Evolutionary conservation across 805 yeast species (phyloP).

Genomic region (Candida corydali): DNA sequence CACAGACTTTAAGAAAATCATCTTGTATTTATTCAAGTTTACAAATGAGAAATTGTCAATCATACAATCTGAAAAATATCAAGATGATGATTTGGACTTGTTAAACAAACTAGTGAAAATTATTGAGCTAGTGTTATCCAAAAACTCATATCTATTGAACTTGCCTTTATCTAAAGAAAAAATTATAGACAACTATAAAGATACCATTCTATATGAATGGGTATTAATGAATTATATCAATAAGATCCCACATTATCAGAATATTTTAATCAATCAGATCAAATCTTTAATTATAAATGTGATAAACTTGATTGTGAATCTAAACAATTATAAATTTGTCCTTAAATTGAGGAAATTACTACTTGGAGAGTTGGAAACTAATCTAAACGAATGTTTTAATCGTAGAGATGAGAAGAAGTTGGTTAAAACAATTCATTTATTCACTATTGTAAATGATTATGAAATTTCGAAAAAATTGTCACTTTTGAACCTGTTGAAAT

Average conservation of each 20-base stretch:
- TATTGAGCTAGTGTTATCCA: constrained; percentile 31
- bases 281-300: constrained; percentile 32
- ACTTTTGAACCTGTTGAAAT: constrained; percentile 18
- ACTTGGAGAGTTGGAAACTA: constrained; percentile 12
- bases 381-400: constrained; percentile 1
- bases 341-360: constrained; percentile 13
- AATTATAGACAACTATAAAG: constrained; percentile 1
- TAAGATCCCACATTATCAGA: neutral
- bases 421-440: constrained; percentile 24
- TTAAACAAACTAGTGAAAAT: constrained; percentile 22
- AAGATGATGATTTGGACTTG: constrained; percentile 11
- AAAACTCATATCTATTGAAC: constrained; percentile 20
- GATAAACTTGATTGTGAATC: constrained; percentile 24
- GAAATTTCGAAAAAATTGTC: constrained; percentile 27
- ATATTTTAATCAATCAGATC: constrained; percentile 15
- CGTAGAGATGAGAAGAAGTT: constrained; percentile 6
- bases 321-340: constrained; percentile 23
- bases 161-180: constrained; percentile 14
- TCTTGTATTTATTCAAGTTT: constrained; percentile 30
- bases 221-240: constrained; percentile 19
- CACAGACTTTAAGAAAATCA: constrained; percentile 33
- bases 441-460: constrained; percentile 32
- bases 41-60: constrained; percentile 20
- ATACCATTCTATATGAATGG: constrained; percentile 27
- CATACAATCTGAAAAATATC: neutral